These are phyloP conservation scores for Pseudodiploospora longispora DNA, from an alignment of 2,329 filamentous ascomycete species.

Conservation along the genomic window DNA sequence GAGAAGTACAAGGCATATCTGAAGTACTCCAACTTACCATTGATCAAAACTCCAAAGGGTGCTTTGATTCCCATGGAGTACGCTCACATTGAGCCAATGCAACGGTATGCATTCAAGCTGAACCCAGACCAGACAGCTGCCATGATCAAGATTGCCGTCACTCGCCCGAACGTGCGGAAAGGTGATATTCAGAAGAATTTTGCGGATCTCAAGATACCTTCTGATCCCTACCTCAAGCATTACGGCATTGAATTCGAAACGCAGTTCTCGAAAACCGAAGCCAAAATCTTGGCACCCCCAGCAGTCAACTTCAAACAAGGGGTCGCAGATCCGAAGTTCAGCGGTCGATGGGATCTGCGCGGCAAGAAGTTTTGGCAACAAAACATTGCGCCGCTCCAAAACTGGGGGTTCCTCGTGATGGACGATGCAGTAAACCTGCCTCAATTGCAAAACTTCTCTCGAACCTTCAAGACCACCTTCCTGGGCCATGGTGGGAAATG, in stretches of 20 bases:
- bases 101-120: constrained; percentile 57
- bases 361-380: constrained; percentile 63
- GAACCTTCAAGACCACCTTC: constrained; percentile 38
- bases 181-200: constrained; percentile 48
- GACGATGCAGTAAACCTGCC: constrained; percentile 41
- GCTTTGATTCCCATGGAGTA: constrained; percentile 56
- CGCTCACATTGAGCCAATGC: constrained; percentile 43
- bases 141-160: constrained; percentile 95
- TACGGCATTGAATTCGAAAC: constrained; percentile 67
- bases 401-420: constrained; percentile 70
- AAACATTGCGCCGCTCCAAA: constrained; percentile 54
- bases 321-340: constrained; percentile 51
- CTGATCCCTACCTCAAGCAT: constrained; percentile 61
- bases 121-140: constrained; percentile 57
- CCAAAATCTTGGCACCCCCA: constrained; percentile 63
- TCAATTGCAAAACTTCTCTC: constrained; percentile 22
- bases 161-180: constrained; percentile 61
- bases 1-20: constrained; percentile 47
- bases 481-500: constrained; percentile 42
- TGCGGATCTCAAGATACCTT: constrained; percentile 56
- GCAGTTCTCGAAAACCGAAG: constrained; percentile 58
- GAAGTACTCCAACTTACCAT: constrained; percentile 39
- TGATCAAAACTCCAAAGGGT: constrained; percentile 48
- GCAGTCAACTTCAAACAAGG: constrained; percentile 58
- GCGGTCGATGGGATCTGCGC: constrained; percentile 81